Evolutionary conservation across 345 rosid genomes (phyloP), one percentile per base, ranked within the genome.

Genomic region (Dimocarpus longan): DNA sequence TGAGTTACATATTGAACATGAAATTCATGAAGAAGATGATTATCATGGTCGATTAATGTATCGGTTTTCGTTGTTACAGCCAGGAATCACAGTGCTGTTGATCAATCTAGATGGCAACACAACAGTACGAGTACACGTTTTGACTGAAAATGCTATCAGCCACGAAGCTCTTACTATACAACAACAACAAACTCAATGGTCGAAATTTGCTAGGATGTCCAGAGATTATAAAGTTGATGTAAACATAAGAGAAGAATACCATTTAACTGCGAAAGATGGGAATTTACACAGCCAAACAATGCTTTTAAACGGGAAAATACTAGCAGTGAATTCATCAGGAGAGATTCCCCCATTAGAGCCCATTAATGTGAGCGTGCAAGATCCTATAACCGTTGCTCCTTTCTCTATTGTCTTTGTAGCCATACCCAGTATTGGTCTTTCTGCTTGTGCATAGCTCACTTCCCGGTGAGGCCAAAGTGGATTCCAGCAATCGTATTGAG

Each of bases 11-110:
- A 28, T 50, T 8, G n/a, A 46, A 24, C 65, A n/a, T 68, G n/a
- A 54, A 68, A 57, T 42, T 71, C 26, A 32, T 5, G 26, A 59
- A 72, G 62, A 50, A 37, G 59, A 19, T 10, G 28, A 15, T 40
- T 43, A 48, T 44, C 5, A 3, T 5, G 5, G 64, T 65, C 0
- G 19, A 48, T 26, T 68, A 78, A 59, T 66, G 10, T 26, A 73
- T 52, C 21, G 21, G 56, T 5, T 43, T 65, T 78, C 24, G 18
- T 64, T 43, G 71, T 60, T 44, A 68, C 85, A 89, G 90, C 59
- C 65, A 59, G 89, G 92, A 24, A 63, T 86, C 75, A 87, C 90
- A 44, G 43, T 84, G 77, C 92, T 89, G 57, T 81, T 86, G 80
- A 87, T 89, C 78, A 89, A 89, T 63, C 88, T 89, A 10, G 87